Conservation (phyloP, 257 asterid genomes). For the Verbena officinalis region DNA sequence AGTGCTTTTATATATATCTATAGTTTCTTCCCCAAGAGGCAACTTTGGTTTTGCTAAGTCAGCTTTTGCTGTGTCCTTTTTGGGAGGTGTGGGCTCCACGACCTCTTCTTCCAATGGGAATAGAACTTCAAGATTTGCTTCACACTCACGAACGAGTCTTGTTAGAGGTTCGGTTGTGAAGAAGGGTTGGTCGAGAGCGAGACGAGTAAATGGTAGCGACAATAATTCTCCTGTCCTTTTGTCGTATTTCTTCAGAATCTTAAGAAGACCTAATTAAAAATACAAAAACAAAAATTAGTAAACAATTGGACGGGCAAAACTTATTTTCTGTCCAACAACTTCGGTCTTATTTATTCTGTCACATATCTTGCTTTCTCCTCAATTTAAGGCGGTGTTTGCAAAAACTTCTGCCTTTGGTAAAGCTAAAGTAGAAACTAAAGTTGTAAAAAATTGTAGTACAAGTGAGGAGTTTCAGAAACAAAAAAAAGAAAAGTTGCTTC, state of each 20-base stretch:
- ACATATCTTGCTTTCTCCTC: no score
- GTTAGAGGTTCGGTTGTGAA: conserved; percentile 83
- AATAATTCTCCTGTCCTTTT: conserved; percentile 82
- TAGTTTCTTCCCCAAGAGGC: conserved; percentile 63
- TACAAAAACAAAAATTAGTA: neutral
- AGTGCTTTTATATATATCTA: conserved; percentile 75
- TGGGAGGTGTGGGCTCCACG: conserved; percentile 47
- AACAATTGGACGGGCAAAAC: no score
- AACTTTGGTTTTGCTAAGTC: conserved; percentile 29
- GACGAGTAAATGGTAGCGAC: conserved; percentile 75
- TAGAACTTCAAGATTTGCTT: conserved; percentile 82
- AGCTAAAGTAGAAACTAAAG: no score
- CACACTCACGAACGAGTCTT: conserved; percentile 81
- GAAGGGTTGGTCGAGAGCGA: conserved; percentile 86
- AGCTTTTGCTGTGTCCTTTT: conserved; percentile 35
- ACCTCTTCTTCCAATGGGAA: conserved; percentile 84
- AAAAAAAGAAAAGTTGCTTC: no score
- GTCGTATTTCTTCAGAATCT: conserved; percentile 91
- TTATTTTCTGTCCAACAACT: no score
- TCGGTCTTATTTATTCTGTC: no score
- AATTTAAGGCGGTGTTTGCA: no score
- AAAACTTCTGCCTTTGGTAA: no score
- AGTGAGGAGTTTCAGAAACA: no score
- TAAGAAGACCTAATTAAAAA: conserved; percentile 65
- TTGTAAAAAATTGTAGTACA: no score